These are phyloP conservation scores for Metschnikowia noctiluminum DNA, from an alignment of 805 yeast species.

Conservation along the genomic window DNA sequence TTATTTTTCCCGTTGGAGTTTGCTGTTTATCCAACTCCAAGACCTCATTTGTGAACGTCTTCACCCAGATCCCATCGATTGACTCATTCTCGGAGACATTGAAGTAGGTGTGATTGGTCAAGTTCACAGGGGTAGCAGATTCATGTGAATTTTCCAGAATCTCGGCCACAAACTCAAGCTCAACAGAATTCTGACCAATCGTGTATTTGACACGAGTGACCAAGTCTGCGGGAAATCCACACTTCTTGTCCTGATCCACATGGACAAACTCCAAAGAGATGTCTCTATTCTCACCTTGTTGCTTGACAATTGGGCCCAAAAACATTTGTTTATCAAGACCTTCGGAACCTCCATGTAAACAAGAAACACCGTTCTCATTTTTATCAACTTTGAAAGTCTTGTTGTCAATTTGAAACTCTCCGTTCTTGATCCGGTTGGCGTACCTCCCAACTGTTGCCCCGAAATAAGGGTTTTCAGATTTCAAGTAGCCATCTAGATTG, in stretches of 20 bases:
- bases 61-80: constrained; percentile 31
- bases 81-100: constrained; percentile 36
- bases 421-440: constrained; percentile 56
- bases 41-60: constrained; percentile 35
- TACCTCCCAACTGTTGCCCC: constrained; percentile 67
- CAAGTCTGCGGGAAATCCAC: constrained; percentile 63
- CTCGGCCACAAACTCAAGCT: constrained; percentile 46
- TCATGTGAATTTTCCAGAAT: constrained; percentile 25
- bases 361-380: constrained; percentile 37
- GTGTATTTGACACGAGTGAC: constrained; percentile 45
- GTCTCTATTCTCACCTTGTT: constrained; percentile 25
- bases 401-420: constrained; percentile 40
- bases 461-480: constrained; percentile 42
- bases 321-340: constrained; percentile 52
- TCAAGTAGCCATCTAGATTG: constrained; percentile 27
- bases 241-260: constrained; percentile 44
- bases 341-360: constrained; percentile 51
- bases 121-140: constrained; percentile 48
- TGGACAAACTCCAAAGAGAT: constrained; percentile 36
- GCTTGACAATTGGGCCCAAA: constrained; percentile 51
- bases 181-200: constrained; percentile 36
- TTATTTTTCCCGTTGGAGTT: constrained; percentile 45
- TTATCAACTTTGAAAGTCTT: constrained; percentile 37
- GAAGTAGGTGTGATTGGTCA: constrained; percentile 66
- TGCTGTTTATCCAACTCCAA: constrained; percentile 40